phyloP scores from a whole-genome alignment of 768 basidiomycete genomes.

The Astraeus odoratus region DNA sequence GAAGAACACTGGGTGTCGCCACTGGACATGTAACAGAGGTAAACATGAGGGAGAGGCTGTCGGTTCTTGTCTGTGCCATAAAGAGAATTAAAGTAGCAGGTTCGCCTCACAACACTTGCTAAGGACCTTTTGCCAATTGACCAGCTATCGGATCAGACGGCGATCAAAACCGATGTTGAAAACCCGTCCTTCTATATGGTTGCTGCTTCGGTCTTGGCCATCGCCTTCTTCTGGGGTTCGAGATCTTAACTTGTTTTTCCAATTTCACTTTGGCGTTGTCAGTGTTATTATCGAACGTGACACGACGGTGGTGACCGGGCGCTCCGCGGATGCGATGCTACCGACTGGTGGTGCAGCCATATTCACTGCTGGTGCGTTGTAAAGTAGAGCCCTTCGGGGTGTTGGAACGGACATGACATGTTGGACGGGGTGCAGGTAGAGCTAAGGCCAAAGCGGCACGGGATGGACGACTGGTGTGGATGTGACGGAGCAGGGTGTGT shows the following conservation, averaged over 20 bases:
- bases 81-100: background rate
- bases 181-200: constrained; percentile 56
- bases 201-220: constrained; percentile 56
- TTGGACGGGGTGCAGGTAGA: constrained; percentile 59
- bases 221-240: constrained; percentile 62
- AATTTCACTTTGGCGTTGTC: constrained; percentile 42
- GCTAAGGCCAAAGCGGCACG: constrained; percentile 71
- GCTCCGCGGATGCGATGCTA: constrained; percentile 56
- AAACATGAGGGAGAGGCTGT: background rate
- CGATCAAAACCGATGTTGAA: constrained; percentile 38
- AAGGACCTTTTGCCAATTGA: no score
- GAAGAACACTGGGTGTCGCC: background rate
- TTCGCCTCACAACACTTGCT: no score
- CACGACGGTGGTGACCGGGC: constrained; percentile 60
- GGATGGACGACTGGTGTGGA: constrained; percentile 27
- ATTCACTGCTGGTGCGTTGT: constrained; percentile 52
- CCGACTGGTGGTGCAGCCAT: constrained; percentile 60
- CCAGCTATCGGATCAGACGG: constrained; percentile 18
- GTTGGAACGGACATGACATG: constrained; percentile 81
- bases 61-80: background rate
- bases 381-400: constrained; percentile 73
- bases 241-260: constrained; percentile 52
- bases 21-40: background rate
- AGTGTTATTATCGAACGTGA: constrained; percentile 53
- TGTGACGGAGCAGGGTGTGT: constrained; percentile 24